Evolutionary conservation across 2,329 filamentous ascomycete species (phyloP).

Genomic region (Capronia americana): DNA sequence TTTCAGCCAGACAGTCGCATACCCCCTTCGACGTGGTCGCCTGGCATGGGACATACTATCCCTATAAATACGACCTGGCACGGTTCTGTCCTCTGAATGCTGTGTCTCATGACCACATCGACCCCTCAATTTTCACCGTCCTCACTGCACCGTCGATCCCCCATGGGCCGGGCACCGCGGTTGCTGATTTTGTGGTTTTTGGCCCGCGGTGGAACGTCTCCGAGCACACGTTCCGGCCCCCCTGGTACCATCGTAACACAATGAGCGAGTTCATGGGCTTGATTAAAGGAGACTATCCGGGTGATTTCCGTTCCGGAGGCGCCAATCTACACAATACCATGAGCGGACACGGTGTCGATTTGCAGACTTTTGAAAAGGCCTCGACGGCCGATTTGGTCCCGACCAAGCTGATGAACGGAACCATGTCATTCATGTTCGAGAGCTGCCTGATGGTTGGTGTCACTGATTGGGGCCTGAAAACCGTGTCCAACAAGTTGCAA

Average conservation of each 20-base stretch:
- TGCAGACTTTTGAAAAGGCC: conserved; percentile 20
- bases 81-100: conserved; percentile 70
- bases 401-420: conserved; percentile 20
- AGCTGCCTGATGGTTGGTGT: conserved; percentile 71
- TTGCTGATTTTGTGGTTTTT: conserved; percentile 50
- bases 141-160: conserved; percentile 48
- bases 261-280: conserved; percentile 43
- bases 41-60: conserved; percentile 71
- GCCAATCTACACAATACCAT: conserved; percentile 13
- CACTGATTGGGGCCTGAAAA: conserved; percentile 69
- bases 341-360: conserved; percentile 20
- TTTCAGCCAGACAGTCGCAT: conserved; percentile 66
- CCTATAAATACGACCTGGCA: conserved; percentile 52
- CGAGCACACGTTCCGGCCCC: conserved; percentile 49
- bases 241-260: conserved; percentile 52
- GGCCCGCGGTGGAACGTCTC: conserved; percentile 50
- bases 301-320: conserved; percentile 40
- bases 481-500: background rate
- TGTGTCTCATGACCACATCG: conserved; percentile 58
- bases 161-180: conserved; percentile 37
- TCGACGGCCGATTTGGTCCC: conserved; percentile 10
- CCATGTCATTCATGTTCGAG: conserved; percentile 29
- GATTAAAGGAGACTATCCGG: conserved; percentile 23
- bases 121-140: conserved; percentile 51
- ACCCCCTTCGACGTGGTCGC: conserved; percentile 74